Base-by-base conservation (phyloP, 148 eudicot genomes). In the Silene conica region DNA sequence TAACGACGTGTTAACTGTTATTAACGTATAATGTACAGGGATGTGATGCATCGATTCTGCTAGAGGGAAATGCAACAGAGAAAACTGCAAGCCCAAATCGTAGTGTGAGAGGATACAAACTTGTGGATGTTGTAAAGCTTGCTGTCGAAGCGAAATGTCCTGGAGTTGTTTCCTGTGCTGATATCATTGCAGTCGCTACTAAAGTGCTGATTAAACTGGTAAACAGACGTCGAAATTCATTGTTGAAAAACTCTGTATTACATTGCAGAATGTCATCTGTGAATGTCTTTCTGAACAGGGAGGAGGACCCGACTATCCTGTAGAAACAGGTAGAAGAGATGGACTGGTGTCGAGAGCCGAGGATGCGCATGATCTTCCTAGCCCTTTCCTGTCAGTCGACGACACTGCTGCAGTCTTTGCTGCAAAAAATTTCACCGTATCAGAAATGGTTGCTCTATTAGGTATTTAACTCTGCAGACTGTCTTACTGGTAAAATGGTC, bases 321-420 rank as follows among this genome's bases (percentile, higher is more conserved):
- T 79, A 31, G 46, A 79, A 70, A 79, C 82, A 3, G 82, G 82
- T 0, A 46, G 82, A 55, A 79, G 66, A 18, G 82, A 79, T 62
- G 82, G 82, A 38, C 45, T 63, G 1, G 61, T 71, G 66, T 79
- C 82, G 2, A 21, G 5, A 2, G 57, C 59, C 0, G 16, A 48
- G 15, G 78, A 74, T 45, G 78, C 71, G 22, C 25, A 20, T 5
- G 70, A 43, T 10, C 78, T 79, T 69, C 82, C 82, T 8, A 55
- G 60, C 48, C 82, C 82, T 18, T 79, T 57, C 26, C 61, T 46
- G 56, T 3, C 78, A 0, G 78, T 63, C 3, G 6, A 23, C 1
- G 71, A 74, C 9, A 59, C 62, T 56, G 55, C 56, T 25, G 6
- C 31, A 38, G 74, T 70, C 65, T 79, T 79, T 26, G 52, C 28